phyloP scores from a whole-genome alignment of 2,329 filamentous ascomycete genomes.

The Trichoderma sp. region DNA sequence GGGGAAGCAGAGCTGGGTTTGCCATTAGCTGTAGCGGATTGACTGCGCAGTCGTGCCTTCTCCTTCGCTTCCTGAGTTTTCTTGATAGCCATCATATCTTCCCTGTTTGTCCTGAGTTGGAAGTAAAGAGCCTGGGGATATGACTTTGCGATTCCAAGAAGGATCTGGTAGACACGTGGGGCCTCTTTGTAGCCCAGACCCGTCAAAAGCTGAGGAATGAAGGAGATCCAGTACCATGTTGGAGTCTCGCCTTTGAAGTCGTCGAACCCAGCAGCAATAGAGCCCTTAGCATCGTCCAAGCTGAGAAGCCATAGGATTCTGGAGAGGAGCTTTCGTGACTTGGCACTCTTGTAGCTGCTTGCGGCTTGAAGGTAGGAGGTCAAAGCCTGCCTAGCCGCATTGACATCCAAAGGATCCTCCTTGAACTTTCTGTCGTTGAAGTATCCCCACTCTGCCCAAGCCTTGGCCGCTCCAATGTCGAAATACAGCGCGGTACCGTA shows the following conservation, averaged over 20 bases:
- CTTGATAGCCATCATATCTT: constrained; percentile 91
- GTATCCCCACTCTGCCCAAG: constrained; percentile 98
- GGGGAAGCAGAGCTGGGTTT: constrained; percentile 46
- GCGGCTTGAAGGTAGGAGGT: constrained; percentile 96
- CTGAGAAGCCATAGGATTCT: constrained; percentile 94
- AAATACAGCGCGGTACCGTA: constrained; percentile 96
- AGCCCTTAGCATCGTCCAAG: constrained; percentile 82
- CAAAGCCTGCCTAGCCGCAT: constrained; percentile 83
- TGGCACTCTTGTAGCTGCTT: constrained; percentile 94
- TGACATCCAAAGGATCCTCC: constrained; percentile 76
- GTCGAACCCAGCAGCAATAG: constrained; percentile 81
- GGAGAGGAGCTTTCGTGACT: constrained; percentile 89
- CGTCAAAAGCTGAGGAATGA: constrained; percentile 92
- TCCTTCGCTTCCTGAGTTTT: constrained; percentile 80
- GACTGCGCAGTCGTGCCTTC: constrained; percentile 51
- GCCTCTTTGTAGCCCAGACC: constrained; percentile 91
- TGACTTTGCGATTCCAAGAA: constrained; percentile 90
- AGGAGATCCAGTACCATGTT: constrained; percentile 99
- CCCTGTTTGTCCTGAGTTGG: constrained; percentile 84
- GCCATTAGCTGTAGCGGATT: constrained; percentile 41
- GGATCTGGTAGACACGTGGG: constrained; percentile 76
- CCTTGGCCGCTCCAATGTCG: constrained; percentile 91
- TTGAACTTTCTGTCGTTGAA: constrained; percentile 98
- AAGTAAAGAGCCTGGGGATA: constrained; percentile 97
- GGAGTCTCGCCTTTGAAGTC: constrained; percentile 97